These are phyloP conservation scores for Aspergillus novoparasiticus DNA, from an alignment of 2,329 filamentous ascomycete genomes.

Conservation along the genomic window DNA sequence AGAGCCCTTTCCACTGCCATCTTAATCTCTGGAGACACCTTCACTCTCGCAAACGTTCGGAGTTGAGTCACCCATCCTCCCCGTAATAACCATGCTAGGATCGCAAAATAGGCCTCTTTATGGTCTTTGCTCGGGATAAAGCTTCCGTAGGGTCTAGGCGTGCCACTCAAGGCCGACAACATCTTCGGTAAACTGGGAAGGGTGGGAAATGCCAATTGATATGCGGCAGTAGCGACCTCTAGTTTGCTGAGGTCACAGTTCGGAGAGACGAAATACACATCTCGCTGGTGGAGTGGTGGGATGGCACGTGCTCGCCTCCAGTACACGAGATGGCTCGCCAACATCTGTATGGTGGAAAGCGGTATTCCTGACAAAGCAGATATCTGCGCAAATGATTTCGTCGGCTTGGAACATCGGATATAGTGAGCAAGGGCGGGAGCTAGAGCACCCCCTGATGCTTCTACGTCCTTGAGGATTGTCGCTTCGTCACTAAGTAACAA, in stretches of 20 bases:
- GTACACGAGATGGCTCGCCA: constrained; percentile 91
- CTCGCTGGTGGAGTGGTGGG: constrained; percentile 82
- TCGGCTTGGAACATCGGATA: constrained; percentile 61
- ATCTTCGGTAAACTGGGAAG: constrained; percentile 83
- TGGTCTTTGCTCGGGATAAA: constrained; percentile 88
- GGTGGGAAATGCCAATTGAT: constrained; percentile 78
- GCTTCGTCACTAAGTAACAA: constrained; percentile 82
- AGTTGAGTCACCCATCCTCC: constrained; percentile 93
- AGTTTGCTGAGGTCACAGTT: constrained; percentile 79
- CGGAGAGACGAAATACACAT: constrained; percentile 88
- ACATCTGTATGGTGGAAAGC: constrained; percentile 78
- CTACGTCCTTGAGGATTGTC: constrained; percentile 70
- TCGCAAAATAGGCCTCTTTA: constrained; percentile 82
- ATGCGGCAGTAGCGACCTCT: constrained; percentile 68
- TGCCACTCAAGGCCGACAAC: constrained; percentile 77
- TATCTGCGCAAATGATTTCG: constrained; percentile 72
- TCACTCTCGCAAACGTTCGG: constrained; percentile 86
- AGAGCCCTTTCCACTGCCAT: constrained; percentile 75
- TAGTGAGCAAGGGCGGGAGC: constrained; percentile 77
- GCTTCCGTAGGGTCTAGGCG: constrained; percentile 78
- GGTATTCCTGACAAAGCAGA: constrained; percentile 65
- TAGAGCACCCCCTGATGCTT: constrained; percentile 72
- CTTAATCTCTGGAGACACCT: constrained; percentile 80
- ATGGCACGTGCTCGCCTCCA: constrained; percentile 93
- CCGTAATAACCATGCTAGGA: constrained; percentile 89